Evolutionary conservation across 1,284 basidiomycete genomes (phyloP).

Genomic region (Cryptococcus sp.): DNA sequence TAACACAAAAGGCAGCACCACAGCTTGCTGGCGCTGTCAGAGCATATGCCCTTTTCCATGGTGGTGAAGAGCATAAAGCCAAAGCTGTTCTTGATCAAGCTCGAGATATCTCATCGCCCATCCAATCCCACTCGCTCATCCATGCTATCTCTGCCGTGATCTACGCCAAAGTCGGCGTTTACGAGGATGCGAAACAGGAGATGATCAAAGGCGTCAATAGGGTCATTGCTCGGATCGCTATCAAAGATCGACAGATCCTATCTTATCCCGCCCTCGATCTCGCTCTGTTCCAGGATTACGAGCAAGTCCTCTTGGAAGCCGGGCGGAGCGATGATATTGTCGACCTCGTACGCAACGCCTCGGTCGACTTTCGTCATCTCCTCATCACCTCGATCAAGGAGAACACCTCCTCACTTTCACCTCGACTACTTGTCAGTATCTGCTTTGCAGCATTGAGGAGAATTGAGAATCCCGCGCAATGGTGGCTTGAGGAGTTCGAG

Average conservation of each 20-base stretch:
- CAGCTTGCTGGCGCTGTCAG: constrained; percentile 5
- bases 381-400: constrained; percentile 5
- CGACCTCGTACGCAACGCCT: constrained; percentile 5
- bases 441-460: constrained; percentile 9
- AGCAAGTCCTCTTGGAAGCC: not conserved
- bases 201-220: constrained; percentile 10
- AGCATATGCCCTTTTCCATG: constrained; percentile 11
- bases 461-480: constrained; percentile 9
- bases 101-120: not conserved
- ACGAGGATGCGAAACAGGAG: constrained; percentile 10
- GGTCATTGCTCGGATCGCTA: constrained; percentile 2
- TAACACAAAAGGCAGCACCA: not conserved
- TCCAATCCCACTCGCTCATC: not conserved
- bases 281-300: constrained; percentile 7
- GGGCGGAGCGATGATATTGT: constrained; percentile 14
- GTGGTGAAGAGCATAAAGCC: constrained; percentile 7
- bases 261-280: constrained; percentile 9
- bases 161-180: constrained; percentile 9
- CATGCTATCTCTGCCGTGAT: constrained; percentile 12
- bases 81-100: not conserved
- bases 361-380: constrained; percentile 2
- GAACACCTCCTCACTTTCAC: not conserved
- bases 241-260: not conserved
- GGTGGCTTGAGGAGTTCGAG: constrained; percentile 8
- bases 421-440: not conserved